These are phyloP conservation scores for Solanum okadae DNA, from an alignment of 257 asterid genomes.

Conservation along the genomic window DNA sequence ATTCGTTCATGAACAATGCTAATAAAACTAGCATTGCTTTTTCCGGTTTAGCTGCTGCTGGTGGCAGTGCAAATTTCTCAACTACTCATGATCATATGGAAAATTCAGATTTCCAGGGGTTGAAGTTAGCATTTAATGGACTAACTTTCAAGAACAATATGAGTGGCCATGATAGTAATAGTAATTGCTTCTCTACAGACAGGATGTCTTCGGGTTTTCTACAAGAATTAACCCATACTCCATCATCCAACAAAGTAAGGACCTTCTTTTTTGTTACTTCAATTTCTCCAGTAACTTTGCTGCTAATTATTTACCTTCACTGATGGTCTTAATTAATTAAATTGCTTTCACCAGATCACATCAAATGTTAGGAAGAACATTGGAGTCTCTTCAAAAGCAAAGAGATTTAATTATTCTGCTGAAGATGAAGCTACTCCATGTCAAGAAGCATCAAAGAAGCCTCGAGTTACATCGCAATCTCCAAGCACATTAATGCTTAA, in stretches of 20 bases:
- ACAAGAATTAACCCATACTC: not conserved
- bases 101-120: not conserved
- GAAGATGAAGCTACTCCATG: not conserved
- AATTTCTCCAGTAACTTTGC: not conserved
- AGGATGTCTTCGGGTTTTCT: not conserved
- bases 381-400: slow-evolving; percentile 2
- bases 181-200: not conserved
- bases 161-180: not conserved
- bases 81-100: not conserved
- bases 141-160: not conserved
- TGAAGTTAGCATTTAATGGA: slow-evolving; percentile 1
- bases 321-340: not conserved
- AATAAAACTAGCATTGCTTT: not conserved
- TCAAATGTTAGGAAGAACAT: not conserved
- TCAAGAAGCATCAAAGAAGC: slow-evolving; percentile 10
- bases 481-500: slow-evolving; percentile 10
- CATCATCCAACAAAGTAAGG: slow-evolving; percentile 15
- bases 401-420: not conserved
- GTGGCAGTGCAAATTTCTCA: not conserved
- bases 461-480: slow-evolving; percentile 11
- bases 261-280: not conserved
- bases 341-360: not conserved
- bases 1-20: not conserved
- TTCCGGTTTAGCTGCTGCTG: not conserved
- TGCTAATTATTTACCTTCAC: not conserved